Evolutionary conservation across 495 filamentous ascomycete genomes (phyloP).

Genomic region (Aspergillus campestris): DNA sequence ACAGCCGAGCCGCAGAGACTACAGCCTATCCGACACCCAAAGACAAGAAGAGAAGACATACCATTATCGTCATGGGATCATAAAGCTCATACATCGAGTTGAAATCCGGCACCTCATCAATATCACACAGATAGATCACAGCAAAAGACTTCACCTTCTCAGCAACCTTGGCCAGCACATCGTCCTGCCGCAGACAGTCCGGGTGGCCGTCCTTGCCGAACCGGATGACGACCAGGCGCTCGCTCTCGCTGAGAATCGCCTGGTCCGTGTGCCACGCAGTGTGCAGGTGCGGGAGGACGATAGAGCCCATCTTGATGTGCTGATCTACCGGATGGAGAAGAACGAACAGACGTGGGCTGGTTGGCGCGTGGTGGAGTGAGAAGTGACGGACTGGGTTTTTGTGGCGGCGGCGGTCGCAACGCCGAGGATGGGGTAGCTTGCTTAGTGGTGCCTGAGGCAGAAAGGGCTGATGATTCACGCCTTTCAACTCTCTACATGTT

Average conservation of each 20-base stretch:
- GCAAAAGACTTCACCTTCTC: constrained; percentile 49
- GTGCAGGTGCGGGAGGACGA: constrained; percentile 84
- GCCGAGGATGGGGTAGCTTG: too few relatives aligned
- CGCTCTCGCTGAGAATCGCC: constrained; percentile 85
- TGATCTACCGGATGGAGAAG: too few relatives aligned
- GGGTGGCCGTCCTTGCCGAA: constrained; percentile 77
- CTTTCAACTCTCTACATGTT: too few relatives aligned
- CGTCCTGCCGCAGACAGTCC: constrained; percentile 82
- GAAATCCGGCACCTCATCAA: constrained; percentile 94
- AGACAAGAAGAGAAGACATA: constrained; percentile 7
- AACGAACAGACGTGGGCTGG: too few relatives aligned
- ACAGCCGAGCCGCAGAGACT: too few relatives aligned
- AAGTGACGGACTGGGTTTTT: too few relatives aligned
- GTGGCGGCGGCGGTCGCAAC: too few relatives aligned
- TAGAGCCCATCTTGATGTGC: constrained; percentile 62
- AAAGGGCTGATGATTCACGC: too few relatives aligned
- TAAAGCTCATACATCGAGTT: constrained; percentile 88
- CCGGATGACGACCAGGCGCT: constrained; percentile 85
- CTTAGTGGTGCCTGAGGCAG: too few relatives aligned
- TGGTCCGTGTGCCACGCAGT: constrained; percentile 97
- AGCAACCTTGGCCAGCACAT: constrained; percentile 72
- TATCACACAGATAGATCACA: constrained; percentile 93
- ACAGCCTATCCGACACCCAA: too few relatives aligned
- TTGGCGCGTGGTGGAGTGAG: too few relatives aligned
- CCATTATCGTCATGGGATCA: constrained; percentile 61